Evolutionary conservation across 768 basidiomycete genomes (phyloP).

Genomic region (Paxillus involutus): DNA sequence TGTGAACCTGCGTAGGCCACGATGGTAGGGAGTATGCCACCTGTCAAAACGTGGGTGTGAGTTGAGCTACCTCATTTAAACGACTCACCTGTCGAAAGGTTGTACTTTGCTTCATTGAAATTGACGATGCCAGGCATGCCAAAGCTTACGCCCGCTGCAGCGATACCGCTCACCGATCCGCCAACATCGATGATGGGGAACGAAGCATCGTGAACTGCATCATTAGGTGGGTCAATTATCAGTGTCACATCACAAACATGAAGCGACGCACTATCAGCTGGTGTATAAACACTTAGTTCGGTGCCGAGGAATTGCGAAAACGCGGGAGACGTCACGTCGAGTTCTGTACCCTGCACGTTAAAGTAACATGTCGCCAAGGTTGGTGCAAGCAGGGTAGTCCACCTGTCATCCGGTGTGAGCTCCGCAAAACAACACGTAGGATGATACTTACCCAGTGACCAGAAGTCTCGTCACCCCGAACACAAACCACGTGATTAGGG

Average conservation of each 20-base stretch:
- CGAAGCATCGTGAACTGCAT: slow-evolving; percentile 9
- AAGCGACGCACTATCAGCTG: slow-evolving; percentile 1
- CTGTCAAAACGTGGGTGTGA: not conserved
- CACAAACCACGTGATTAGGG: slow-evolving; percentile 3
- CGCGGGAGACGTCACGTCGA: slow-evolving; percentile 7
- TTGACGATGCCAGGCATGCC: slow-evolving; percentile 6
- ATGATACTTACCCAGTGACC: slow-evolving; percentile 10
- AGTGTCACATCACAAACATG: not conserved
- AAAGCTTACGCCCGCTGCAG: slow-evolving; percentile 8
- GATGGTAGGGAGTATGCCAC: slow-evolving; percentile 11
- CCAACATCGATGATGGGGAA: slow-evolving; percentile 10
- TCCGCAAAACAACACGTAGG: not conserved
- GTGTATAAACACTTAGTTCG: not conserved
- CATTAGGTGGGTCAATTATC: not conserved
- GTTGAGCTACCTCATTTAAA: too few relatives aligned
- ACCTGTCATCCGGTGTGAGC: slow-evolving; percentile 4
- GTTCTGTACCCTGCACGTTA: not conserved
- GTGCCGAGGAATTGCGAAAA: not conserved
- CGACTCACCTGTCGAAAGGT: slow-evolving; percentile 11
- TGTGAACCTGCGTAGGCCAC: too few relatives aligned
- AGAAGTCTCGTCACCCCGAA: slow-evolving; percentile 11
- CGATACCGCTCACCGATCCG: slow-evolving; percentile 15
- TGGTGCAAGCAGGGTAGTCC: slow-evolving; percentile 13
- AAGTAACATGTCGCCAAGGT: not conserved
- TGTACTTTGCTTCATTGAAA: slow-evolving; percentile 19